Evolutionary conservation across 2,329 filamentous ascomycete species (phyloP), one percentile per base, ranked within the genome.

Genomic region (Aspergillus clavatus): DNA sequence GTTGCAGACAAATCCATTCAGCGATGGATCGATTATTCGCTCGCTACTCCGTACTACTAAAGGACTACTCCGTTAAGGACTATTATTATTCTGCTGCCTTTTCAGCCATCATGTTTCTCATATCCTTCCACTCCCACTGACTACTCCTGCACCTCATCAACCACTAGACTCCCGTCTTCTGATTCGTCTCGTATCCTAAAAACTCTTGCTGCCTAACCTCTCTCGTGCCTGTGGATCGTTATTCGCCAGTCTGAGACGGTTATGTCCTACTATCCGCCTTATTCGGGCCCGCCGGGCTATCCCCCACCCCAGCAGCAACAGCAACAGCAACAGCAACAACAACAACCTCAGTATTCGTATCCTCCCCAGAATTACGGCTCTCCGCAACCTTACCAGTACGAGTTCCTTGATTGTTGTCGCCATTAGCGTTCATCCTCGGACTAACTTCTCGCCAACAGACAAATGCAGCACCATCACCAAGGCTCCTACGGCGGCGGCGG

Each of bases 261-360:
- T 45, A 85, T 84, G 82, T 83, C 82, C 54, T 81, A 79, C 60
- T 84, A 82, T 63, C 79, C 79, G 53, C 75, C 75, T 38, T 81
- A 82, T 59, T 70, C 73, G 62, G 75, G 75, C 43, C 72, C 77
- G 53, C 72, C 74, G 60, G 75, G 75, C 51, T 78, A 79, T 57
- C 74, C 76, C 74, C 80, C 75, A 54, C 71, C 59, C 43, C 67
- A 63, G 53, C 61, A 65, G 42, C 57, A 58, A 16, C 45, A 47
- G 28, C 46, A 52, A 21, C 50, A 48, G 31, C 31, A 35, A 16
- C 26, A 28, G 10, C 26, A 24, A 24, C 23, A 65, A 54, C 60
- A 65, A 42, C 57, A 58, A 21, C 44, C 43, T 26, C 45, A 52
- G 21, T 53, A 51, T 43, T 37, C 41, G 48, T 58, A 61, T 50